Evolutionary conservation across 2,329 filamentous ascomycete genomes (phyloP).

Genomic region (Microdochium nivale): DNA sequence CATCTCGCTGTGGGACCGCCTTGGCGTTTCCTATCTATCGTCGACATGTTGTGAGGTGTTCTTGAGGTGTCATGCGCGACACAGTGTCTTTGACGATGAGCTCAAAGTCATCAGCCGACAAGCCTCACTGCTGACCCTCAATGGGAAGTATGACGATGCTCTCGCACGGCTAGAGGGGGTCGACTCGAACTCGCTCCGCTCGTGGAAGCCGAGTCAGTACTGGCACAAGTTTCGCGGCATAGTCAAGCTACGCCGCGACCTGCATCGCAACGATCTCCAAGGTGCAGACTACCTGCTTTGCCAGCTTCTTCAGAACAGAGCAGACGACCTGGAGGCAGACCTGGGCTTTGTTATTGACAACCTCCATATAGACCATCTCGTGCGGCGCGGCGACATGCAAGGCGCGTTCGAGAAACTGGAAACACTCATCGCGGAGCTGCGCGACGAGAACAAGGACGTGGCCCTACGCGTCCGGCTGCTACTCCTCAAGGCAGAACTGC

Average conservation of each 20-base stretch:
- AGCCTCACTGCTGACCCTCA: constrained; percentile 56
- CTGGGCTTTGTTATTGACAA: constrained; percentile 41
- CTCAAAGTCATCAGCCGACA: constrained; percentile 66
- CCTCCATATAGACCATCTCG: constrained; percentile 43
- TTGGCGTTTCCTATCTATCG: constrained; percentile 54
- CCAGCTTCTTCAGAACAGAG: constrained; percentile 42
- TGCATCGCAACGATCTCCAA: constrained; percentile 46
- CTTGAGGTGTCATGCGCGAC: constrained; percentile 57
- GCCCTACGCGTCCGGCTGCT: constrained; percentile 63
- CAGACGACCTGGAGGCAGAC: constrained; percentile 43
- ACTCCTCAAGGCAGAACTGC: constrained; percentile 62
- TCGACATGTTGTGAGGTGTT: constrained; percentile 63
- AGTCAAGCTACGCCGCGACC: constrained; percentile 53
- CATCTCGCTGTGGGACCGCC: constrained; percentile 65
- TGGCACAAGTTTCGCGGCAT: constrained; percentile 60
- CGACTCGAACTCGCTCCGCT: constrained; percentile 53
- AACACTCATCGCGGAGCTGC: constrained; percentile 28
- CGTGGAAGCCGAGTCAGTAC: constrained; percentile 71
- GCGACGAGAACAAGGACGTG: constrained; percentile 42
- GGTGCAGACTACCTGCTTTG: constrained; percentile 40
- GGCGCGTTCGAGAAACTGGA: constrained; percentile 40
- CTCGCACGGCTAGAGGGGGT: constrained; percentile 50
- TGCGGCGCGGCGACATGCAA: constrained; percentile 36
- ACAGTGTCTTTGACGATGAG: constrained; percentile 62
- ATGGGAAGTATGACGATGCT: constrained; percentile 64